Evolutionary conservation across 2,329 filamentous ascomycete species (phyloP).

Genomic region (Arachnopeziza araneosa): DNA sequence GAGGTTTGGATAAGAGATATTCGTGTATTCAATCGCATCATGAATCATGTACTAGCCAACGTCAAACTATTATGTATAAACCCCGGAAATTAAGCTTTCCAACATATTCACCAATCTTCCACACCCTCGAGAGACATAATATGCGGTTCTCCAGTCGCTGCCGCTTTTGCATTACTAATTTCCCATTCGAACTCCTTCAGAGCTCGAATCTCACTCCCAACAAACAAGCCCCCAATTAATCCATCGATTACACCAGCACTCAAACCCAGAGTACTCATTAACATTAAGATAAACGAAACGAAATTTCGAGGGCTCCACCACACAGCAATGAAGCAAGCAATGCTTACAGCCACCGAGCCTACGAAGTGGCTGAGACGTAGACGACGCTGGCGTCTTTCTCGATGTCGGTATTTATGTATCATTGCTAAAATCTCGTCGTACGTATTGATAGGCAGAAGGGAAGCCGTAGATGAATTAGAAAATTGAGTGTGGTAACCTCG

Average conservation of each 20-base stretch:
- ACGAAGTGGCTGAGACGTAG: conserved; percentile 72
- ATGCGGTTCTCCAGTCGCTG: conserved; percentile 26
- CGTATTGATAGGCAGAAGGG: conserved; percentile 40
- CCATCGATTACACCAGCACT: conserved; percentile 76
- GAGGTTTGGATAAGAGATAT: too few relatives aligned
- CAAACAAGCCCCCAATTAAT: conserved; percentile 80
- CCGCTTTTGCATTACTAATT: conserved; percentile 59
- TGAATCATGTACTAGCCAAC: too few relatives aligned
- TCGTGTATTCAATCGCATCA: too few relatives aligned
- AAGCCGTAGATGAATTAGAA: conserved; percentile 5
- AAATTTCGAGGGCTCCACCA: conserved; percentile 81
- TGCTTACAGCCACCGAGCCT: conserved; percentile 56
- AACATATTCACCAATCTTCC: conserved; percentile 26
- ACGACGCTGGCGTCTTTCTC: conserved; percentile 67
- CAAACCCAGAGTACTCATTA: conserved; percentile 74
- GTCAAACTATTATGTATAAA: too few relatives aligned
- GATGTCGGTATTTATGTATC: conserved; percentile 59
- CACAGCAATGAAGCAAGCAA: conserved; percentile 72
- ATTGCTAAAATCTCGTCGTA: conserved; percentile 72
- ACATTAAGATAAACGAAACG: conserved; percentile 72
- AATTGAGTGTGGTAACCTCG: conserved; percentile 19
- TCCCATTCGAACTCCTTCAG: conserved; percentile 94
- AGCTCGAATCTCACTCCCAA: conserved; percentile 74
- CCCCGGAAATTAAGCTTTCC: too few relatives aligned
- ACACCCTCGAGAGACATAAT: conserved; percentile 20